A percentile compares a stretch with the other conserved stretches of the same genome.
phyloP scores from a whole-genome alignment of 164 flowering plant species.

The Piper betle region DNA sequence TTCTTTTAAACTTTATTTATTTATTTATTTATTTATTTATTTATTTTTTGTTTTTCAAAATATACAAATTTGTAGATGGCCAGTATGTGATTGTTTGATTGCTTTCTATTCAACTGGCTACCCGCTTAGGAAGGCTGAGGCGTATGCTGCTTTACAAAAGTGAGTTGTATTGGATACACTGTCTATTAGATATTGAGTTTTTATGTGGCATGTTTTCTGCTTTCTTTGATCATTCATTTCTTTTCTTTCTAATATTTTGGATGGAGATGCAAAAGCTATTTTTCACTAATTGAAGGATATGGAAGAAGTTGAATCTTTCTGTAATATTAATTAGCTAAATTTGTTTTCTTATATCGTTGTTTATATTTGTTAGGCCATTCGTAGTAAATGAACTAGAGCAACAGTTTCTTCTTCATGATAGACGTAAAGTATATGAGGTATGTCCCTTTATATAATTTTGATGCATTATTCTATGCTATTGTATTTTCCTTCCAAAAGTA shows the following conservation, averaged over 20 bases:
- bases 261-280: too few relatives aligned
- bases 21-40: neutral
- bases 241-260: too few relatives aligned
- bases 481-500: neutral
- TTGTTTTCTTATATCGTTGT: neutral
- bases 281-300: too few relatives aligned
- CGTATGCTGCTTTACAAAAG: conserved; percentile 85
- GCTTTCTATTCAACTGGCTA: conserved; percentile 97
- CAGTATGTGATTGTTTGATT: conserved; percentile 91
- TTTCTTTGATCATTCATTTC: neutral
- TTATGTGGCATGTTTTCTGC: neutral
- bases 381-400: conserved; percentile 80
- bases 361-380: conserved; percentile 53
- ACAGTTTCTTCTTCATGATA: conserved; percentile 92
- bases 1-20: neutral
- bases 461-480: neutral
- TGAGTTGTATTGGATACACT: conserved; percentile 21
- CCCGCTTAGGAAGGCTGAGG: conserved; percentile 89
- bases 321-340: neutral
- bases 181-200: neutral
- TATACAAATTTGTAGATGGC: conserved; percentile 57
- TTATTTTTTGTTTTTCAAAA: neutral
- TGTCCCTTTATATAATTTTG: neutral
- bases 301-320: neutral
- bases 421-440: conserved; percentile 98